Evolutionary conservation across 352 stramenopile genomes (phyloP), one percentile per base, ranked within the genome.

Genomic region (Peronospora destructor): DNA sequence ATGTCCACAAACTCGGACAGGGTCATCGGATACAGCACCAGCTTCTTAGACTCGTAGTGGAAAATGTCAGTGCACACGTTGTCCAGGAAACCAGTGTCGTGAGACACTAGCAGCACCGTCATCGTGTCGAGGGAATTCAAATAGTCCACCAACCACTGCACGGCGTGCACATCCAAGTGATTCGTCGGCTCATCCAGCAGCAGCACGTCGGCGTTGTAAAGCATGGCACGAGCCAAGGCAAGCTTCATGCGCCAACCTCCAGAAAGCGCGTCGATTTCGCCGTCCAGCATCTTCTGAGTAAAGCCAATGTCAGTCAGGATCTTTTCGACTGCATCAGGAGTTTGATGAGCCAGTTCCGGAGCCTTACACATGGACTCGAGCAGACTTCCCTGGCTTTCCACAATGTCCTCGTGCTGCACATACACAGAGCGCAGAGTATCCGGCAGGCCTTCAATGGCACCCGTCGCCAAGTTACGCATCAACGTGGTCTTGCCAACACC

Each of bases 241-340:
- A 98, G 85, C 76, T 98, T 98, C 95, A 98, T 98, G 66, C 92
- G 84, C 94, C 92, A 98, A 46, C 94, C 95, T 50, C 95, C 95
- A 41, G 78, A 96, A 19, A 98, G 73, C 40, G 77, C 94, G 11
- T 92, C 95, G 43, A 98, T 96, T 23, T 91, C 77, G 48, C 95
- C 87, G 45, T 95, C 84, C 7, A 95, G 77, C 76, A 97, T 96
- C 49, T 76, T 82, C 43, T 93, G 92, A 0, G 82, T 94, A 56
- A 98, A 98, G 42, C 95, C 93, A 53, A 97, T 93, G 32, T 86
- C 90, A 8, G 61, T 53, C 45, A 97, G 73, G 47, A 80, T 89
- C 37, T 79, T 79, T 52, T 74, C 73, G 13, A 97, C 85, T 41
- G 73, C 64, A 35, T 95, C 80, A 10, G 53, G 74, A 3, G 68